phyloP scores from a whole-genome alignment of 1,139 yeast species.

The Meyerozyma sp. region DNA sequence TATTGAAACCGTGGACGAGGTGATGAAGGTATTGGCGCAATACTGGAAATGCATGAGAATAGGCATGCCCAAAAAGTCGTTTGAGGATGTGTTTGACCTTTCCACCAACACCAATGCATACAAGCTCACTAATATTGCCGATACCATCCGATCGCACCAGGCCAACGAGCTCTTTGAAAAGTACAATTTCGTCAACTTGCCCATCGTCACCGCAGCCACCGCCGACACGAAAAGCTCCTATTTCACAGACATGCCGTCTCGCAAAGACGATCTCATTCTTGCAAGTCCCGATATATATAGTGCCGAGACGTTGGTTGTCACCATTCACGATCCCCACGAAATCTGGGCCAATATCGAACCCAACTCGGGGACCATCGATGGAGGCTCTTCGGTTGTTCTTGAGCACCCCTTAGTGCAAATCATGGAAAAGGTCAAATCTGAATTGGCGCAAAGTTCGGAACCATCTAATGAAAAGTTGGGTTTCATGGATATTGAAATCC shows the following conservation, averaged over 20 bases:
- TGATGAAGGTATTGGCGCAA: slow-evolving; percentile 70
- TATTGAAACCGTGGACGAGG: slow-evolving; percentile 82
- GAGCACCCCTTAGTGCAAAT: slow-evolving; percentile 39
- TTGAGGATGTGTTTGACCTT: slow-evolving; percentile 39
- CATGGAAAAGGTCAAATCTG: slow-evolving; percentile 27
- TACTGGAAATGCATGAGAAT: slow-evolving; percentile 86
- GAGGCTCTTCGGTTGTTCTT: slow-evolving; percentile 62
- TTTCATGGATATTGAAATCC: slow-evolving; percentile 77
- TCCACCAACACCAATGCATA: slow-evolving; percentile 22
- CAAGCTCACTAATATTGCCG: slow-evolving; percentile 49
- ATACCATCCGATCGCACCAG: slow-evolving; percentile 72
- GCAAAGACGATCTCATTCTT: slow-evolving; percentile 63
- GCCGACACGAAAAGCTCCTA: slow-evolving; percentile 25
- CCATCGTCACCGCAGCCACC: slow-evolving; percentile 40
- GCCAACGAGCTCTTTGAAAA: slow-evolving; percentile 49
- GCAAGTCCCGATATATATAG: slow-evolving; percentile 72
- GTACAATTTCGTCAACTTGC: slow-evolving; percentile 62
- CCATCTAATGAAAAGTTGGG: slow-evolving; percentile 53
- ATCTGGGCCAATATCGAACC: slow-evolving; percentile 89
- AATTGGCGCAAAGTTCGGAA: slow-evolving; percentile 51
- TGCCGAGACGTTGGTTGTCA: slow-evolving; percentile 56
- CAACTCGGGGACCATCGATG: slow-evolving; percentile 68
- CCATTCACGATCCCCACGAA: slow-evolving; percentile 90
- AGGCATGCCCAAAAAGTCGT: slow-evolving; percentile 42
- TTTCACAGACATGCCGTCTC: slow-evolving; percentile 42